Conservation (phyloP, 2,329 filamentous ascomycete genomes). For the Aspergillus fischeri region DNA sequence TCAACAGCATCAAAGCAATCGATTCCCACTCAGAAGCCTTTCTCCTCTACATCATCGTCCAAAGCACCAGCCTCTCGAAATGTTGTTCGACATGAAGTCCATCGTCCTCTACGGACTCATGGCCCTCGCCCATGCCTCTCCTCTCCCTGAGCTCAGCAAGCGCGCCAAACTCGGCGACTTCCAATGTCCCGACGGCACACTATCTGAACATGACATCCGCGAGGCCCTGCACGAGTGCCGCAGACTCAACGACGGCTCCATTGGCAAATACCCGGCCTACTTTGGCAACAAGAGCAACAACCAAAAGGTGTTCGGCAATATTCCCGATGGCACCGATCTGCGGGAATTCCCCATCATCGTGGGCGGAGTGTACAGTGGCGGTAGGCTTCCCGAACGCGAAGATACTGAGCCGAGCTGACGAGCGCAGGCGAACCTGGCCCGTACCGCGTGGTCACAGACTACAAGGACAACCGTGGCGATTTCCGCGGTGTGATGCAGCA, state of each 20-base stretch:
- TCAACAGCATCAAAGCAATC: background rate
- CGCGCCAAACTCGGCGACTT: constrained; percentile 10
- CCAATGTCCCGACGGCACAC: constrained; percentile 8
- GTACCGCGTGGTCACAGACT: constrained; percentile 12
- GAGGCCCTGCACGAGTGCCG: constrained; percentile 7
- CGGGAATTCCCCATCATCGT: constrained; percentile 10
- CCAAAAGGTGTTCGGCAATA: constrained; percentile 7
- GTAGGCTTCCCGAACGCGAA: background rate
- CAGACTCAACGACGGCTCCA: constrained; percentile 1
- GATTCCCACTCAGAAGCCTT: background rate
- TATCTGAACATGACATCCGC: constrained; percentile 7
- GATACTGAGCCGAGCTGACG: background rate
- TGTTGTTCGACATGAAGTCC: constrained; percentile 9
- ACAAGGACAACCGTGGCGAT: constrained; percentile 9
- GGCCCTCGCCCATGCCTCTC: constrained; percentile 6
- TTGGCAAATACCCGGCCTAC: constrained; percentile 7
- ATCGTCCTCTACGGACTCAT: constrained; percentile 10
- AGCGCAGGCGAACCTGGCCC: constrained; percentile 5
- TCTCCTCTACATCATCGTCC: background rate
- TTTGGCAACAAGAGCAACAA: constrained; percentile 10
- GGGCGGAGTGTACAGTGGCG: constrained; percentile 5
- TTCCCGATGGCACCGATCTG: constrained; percentile 7
- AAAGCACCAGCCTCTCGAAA: constrained; percentile 2
- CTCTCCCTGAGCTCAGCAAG: constrained; percentile 8
- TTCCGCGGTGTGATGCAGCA: constrained; percentile 14